These are phyloP conservation scores for Colletotrichum paranaense DNA, from an alignment of 2,329 filamentous ascomycete genomes.

Conservation along the genomic window DNA sequence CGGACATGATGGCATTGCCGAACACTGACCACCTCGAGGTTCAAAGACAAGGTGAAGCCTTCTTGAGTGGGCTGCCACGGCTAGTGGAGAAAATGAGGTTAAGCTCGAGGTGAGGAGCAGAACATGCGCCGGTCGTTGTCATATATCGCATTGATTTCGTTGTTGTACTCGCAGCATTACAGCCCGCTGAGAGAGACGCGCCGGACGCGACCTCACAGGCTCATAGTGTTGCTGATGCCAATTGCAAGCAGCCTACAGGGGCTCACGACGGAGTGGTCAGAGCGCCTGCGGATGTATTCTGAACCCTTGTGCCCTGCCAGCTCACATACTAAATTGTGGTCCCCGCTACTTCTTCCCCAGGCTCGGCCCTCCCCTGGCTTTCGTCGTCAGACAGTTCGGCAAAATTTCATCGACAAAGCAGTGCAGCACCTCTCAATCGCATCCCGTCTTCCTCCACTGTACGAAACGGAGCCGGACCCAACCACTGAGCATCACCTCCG, in stretches of 20 bases:
- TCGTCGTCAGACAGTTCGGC: conserved; percentile 42
- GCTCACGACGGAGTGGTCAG: conserved; percentile 17
- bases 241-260: conserved; percentile 21
- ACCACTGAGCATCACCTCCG: conserved; percentile 36
- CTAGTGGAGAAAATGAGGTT: background rate
- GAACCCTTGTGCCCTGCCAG: background rate
- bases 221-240: conserved; percentile 23
- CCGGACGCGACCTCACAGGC: conserved; percentile 34
- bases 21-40: background rate
- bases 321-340: conserved; percentile 28
- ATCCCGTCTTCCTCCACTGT: conserved; percentile 30
- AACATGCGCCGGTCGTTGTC: background rate
- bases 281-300: background rate
- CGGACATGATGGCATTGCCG: conserved; percentile 37
- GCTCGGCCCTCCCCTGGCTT: conserved; percentile 36
- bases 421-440: conserved; percentile 29
- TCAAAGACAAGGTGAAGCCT: background rate
- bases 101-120: background rate
- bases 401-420: conserved; percentile 47
- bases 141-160: background rate
- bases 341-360: conserved; percentile 39
- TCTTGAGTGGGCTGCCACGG: background rate
- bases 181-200: conserved; percentile 27
- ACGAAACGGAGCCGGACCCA: conserved; percentile 35
- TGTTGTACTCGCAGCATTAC: conserved; percentile 17